Base-by-base conservation (phyloP, 176 grass and related monocot genomes). In the Oryza rufipogon region DNA sequence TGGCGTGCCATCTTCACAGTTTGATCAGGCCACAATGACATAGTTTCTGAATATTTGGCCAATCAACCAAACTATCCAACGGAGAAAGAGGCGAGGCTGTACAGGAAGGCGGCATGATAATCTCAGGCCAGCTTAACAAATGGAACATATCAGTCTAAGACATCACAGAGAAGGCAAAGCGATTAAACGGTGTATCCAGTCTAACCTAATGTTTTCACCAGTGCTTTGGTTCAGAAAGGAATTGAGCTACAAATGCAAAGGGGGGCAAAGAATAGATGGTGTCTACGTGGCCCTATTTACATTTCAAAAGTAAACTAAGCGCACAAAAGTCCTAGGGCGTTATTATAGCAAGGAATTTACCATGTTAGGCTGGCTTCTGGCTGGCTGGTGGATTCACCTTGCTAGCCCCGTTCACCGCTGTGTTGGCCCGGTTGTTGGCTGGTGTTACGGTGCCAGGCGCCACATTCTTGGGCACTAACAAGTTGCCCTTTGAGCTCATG, bases 261-360 rank as follows among this genome's bases (percentile, higher is more conserved):
- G 14, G 14, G 11, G 2, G 26, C 58, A 65, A 71, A 23, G 51
- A 54, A 65, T 9, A 41, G 38, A 66, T 19, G 14, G 5, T 70
- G 11, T 72, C 63, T 90, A 83, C 22, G 20, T 42, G 44, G 64
- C 47, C 32, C 79, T 90, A 90, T 90, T 90, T 85, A 87, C 89
- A 87, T 70, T 87, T 90, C 67, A 26, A 33, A 33, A 36, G 61
- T 51, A 65, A 72, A 72, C 38, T 45, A 15, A 19, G 81, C 26
- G 56, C 58, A 9, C 66, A 77, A 13, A 23, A 64, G 66, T 80
- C 70, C 84, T 84, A 83, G 17, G 42, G 16, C 13, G 47, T 77
- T 90, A 90, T 77, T 90, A 86, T 79, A 86, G 86, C 74, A 82
- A 15, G 9, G 65, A 10, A 80, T 68, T 75, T 84, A 80, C 80